Conservation (phyloP, 768 basidiomycete species). For the Auricularia cornea region DNA sequence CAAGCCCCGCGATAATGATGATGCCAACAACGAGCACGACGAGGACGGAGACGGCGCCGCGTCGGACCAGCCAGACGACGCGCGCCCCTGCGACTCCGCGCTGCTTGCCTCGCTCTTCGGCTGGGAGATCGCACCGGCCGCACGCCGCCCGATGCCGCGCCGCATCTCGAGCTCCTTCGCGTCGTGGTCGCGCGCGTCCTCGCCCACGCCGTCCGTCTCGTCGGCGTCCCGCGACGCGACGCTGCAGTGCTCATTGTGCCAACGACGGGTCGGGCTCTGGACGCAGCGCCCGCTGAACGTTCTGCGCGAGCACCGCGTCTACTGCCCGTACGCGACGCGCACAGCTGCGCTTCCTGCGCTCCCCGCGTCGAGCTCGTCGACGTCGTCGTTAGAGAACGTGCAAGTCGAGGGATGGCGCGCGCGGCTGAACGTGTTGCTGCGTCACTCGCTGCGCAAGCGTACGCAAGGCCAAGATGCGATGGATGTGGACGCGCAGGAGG, state of each 20-base stretch:
- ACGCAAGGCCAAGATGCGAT: not conserved
- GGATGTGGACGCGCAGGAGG: not conserved
- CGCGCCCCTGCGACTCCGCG: conserved; percentile 30
- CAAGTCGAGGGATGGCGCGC: conserved; percentile 72
- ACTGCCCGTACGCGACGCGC: conserved; percentile 64
- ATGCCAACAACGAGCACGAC: no score
- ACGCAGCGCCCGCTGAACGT: conserved; percentile 59
- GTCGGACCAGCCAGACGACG: not conserved
- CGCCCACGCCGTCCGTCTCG: conserved; percentile 13
- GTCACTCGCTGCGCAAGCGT: conserved; percentile 28
- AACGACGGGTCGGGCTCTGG: conserved; percentile 75
- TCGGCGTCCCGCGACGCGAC: conserved; percentile 18
- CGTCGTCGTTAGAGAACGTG: conserved; percentile 6
- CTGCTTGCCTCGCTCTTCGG: conserved; percentile 41
- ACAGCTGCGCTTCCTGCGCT: conserved; percentile 11
- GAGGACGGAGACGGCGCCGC: no score
- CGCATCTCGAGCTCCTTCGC: conserved; percentile 2
- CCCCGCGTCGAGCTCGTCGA: conserved; percentile 5
- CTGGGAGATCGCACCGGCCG: conserved; percentile 33
- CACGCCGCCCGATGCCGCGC: conserved; percentile 5
- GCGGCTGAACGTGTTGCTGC: conserved; percentile 56
- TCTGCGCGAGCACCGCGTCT: conserved; percentile 73
- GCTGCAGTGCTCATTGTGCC: conserved; percentile 61
- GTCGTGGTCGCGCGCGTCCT: conserved; percentile 8
- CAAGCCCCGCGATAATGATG: not conserved